These are phyloP conservation scores for Alternaria arbusti DNA, from an alignment of 2,329 filamentous ascomycete genomes.

Conservation along the genomic window DNA sequence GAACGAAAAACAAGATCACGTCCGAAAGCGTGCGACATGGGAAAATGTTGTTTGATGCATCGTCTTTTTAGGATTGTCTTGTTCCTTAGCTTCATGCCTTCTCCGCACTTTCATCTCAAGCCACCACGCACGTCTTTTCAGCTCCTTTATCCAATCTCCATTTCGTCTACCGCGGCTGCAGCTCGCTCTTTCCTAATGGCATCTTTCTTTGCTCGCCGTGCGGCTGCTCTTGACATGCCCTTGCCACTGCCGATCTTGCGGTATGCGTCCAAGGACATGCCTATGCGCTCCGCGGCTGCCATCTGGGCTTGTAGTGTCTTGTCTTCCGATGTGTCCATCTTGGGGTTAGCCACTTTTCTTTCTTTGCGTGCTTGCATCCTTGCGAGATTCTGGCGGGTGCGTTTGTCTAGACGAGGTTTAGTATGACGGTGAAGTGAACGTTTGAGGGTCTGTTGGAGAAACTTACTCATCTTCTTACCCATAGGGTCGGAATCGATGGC, in stretches of 20 bases:
- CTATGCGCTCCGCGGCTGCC: constrained; percentile 22
- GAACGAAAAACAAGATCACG: background rate
- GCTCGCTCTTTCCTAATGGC: background rate
- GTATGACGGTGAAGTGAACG: background rate
- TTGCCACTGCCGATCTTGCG: constrained; percentile 8
- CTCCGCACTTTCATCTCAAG: background rate
- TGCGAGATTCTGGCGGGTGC: constrained; percentile 27
- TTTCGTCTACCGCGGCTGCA: constrained; percentile 5
- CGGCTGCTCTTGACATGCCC: constrained; percentile 2
- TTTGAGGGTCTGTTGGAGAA: background rate
- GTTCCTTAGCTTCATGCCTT: background rate
- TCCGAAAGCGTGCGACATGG: background rate
- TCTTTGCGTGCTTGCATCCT: constrained; percentile 24
- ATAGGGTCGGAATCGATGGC: constrained; percentile 8
- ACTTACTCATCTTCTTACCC: constrained; percentile 30
- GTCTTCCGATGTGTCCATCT: constrained; percentile 9
- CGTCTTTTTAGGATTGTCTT: background rate
- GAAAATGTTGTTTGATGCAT: background rate
- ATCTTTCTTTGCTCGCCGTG: constrained; percentile 8
- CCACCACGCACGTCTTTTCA: background rate
- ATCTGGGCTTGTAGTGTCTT: constrained; percentile 15
- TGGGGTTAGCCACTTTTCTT: constrained; percentile 4
- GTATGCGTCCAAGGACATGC: constrained; percentile 19
- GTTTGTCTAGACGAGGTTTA: constrained; percentile 17
- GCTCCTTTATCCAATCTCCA: constrained; percentile 12